Evolutionary conservation across 2,329 filamentous ascomycete genomes (phyloP), one percentile per base, ranked within the genome.

Genomic region (Arthrobotrys pseudoclavata): DNA sequence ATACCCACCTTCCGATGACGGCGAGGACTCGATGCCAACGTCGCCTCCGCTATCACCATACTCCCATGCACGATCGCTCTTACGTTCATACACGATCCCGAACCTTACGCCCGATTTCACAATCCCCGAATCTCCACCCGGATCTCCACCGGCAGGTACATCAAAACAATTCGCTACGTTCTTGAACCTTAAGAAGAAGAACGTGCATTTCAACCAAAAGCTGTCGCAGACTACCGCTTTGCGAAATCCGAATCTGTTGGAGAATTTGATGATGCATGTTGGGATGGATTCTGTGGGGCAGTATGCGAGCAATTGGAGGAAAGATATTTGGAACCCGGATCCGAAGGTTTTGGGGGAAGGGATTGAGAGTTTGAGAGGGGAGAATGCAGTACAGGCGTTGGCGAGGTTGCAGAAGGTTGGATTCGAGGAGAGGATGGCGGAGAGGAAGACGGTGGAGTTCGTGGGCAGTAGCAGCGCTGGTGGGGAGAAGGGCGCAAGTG

Each of bases 171-270:
- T 95, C 80, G 87, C 89, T 79, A 89, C 89, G 75, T 95, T 96
- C 80, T 87, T 95, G 0, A 86, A 89, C 53, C 86, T 95, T n/a
- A 96, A 96, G 84, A 89, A 89, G 81, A 89, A 91, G 79, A 90
- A 90, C 3, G 86, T 90, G 15, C 92, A 96, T 84, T 95, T 95
- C 86, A 94, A 96, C 83, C 86, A 89, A 80, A 90, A 91, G 78
- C 85, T 96, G 7, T 88, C 91, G 40, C 86, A 87, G 71, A 91
- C 90, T 0, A 84, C 88, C 0, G 89, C 91, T 6, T 85, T 94
- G 74, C 88, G 88, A 63, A 95, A 95, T 82, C 92, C 92, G 1
- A 88, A 87, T 48, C 85, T 94, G 66, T 88, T 89, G 83, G 89
- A 91, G 79, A 93, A 92, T 84, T 85, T 95, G 69, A 86, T 93